Evolutionary conservation across 1,284 basidiomycete species (phyloP).

Genomic region (Dichomitus squalens): DNA sequence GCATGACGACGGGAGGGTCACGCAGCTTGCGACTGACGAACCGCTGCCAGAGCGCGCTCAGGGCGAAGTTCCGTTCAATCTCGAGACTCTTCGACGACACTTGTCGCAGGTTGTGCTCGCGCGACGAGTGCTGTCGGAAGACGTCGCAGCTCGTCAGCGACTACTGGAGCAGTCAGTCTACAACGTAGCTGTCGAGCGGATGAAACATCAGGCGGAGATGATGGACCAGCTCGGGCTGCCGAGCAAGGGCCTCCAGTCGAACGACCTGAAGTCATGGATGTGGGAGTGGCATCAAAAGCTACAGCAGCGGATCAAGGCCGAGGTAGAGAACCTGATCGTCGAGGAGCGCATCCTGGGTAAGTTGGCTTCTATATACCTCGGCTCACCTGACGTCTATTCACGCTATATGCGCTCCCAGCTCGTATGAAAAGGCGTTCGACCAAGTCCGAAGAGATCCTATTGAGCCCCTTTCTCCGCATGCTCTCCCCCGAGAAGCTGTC

Average conservation of each 20-base stretch:
- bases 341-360: conserved; percentile 37
- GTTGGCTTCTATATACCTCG: background rate
- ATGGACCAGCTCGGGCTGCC: conserved; percentile 62
- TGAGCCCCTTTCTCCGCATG: conserved; percentile 73
- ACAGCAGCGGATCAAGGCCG: conserved; percentile 51
- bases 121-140: conserved; percentile 63
- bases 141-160: conserved; percentile 76
- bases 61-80: conserved; percentile 69
- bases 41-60: conserved; percentile 7
- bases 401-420: background rate
- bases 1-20: conserved; percentile 22
- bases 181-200: conserved; percentile 76
- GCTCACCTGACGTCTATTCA: background rate
- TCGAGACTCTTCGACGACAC: conserved; percentile 67
- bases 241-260: conserved; percentile 50
- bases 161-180: conserved; percentile 85
- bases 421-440: background rate
- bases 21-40: conserved; percentile 25
- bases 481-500: conserved; percentile 83
- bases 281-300: conserved; percentile 84
- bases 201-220: conserved; percentile 65
- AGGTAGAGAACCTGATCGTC: conserved; percentile 54
- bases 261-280: conserved; percentile 80
- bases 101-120: conserved; percentile 65
- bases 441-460: conserved; percentile 18